Evolutionary conservation across 805 yeast genomes (phyloP).

Genomic region (Metschnikowia hibisci): DNA sequence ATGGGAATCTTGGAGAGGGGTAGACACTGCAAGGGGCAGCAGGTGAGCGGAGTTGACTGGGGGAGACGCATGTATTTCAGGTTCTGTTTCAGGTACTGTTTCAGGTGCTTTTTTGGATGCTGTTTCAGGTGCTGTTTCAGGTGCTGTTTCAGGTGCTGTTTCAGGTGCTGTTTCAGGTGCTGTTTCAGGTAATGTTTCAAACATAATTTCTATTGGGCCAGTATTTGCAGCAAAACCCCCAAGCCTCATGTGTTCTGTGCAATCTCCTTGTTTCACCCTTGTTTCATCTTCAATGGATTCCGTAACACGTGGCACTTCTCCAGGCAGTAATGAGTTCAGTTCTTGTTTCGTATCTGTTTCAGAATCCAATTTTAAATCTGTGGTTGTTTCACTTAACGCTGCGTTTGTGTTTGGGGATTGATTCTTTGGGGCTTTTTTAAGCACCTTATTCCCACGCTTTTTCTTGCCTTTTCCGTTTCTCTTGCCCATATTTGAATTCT

Average conservation of each 20-base stretch:
- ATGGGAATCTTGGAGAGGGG: background rate
- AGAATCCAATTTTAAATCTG: background rate
- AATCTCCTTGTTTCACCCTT: no score
- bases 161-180: no score
- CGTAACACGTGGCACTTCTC: background rate
- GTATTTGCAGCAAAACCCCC: no score
- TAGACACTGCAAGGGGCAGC: conserved; percentile 4
- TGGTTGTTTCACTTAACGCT: background rate
- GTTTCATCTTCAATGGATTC: no score
- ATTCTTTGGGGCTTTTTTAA: background rate
- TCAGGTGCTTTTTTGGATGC: no score
- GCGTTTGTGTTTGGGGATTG: background rate
- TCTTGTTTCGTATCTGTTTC: background rate
- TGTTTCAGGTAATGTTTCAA: no score
- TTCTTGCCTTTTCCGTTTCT: conserved; percentile 1
- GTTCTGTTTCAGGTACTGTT: no score
- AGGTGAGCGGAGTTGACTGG: background rate
- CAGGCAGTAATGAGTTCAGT: background rate
- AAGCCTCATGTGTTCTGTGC: no score
- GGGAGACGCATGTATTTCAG: no score
- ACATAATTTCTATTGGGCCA: no score
- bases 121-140: no score
- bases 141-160: no score
- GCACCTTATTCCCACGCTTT: background rate
- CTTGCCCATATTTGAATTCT: background rate